Percentiles rank a stretch among this genome's conserved stretches.
These are phyloP conservation scores for Peronosclerospora sorghi DNA, from an alignment of 352 stramenopile species.

Conservation along the genomic window DNA sequence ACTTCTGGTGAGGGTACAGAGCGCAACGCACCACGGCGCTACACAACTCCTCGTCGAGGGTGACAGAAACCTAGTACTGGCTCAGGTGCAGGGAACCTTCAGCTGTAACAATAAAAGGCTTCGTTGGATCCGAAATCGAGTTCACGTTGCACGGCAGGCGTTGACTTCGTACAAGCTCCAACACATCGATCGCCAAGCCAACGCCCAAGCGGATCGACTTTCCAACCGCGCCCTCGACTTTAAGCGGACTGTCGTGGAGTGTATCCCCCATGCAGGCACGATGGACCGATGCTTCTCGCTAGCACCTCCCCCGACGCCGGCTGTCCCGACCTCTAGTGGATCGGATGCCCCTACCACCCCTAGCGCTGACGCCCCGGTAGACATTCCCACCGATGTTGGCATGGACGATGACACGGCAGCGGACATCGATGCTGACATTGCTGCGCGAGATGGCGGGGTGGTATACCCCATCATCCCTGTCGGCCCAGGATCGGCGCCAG, in stretches of 20 bases:
- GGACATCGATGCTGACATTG: not conserved
- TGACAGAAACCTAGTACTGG: conserved; percentile 1
- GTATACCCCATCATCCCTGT: not conserved
- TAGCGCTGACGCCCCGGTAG: not conserved
- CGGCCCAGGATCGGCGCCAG: not conserved
- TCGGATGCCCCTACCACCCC: not conserved
- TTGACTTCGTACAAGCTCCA: not conserved
- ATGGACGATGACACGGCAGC: not conserved
- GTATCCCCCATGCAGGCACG: not conserved
- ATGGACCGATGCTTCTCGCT: not conserved
- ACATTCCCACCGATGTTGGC: not conserved
- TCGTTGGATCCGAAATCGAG: not conserved
- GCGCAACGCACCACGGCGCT: not conserved
- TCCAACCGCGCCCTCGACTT: conserved; percentile 4
- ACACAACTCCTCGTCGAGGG: not conserved
- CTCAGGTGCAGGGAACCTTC: not conserved
- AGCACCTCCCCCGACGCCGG: not conserved
- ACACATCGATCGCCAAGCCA: conserved; percentile 13
- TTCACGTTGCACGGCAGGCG: no score
- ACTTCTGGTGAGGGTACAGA: conserved; percentile 1
- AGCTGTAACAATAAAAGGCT: not conserved
- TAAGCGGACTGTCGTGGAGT: not conserved
- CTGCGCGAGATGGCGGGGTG: not conserved
- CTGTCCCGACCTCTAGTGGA: not conserved
- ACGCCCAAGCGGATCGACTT: conserved; percentile 11